These are phyloP conservation scores for Porcisia deanei DNA, from an alignment of 208 protist species.

Conservation along the genomic window DNA sequence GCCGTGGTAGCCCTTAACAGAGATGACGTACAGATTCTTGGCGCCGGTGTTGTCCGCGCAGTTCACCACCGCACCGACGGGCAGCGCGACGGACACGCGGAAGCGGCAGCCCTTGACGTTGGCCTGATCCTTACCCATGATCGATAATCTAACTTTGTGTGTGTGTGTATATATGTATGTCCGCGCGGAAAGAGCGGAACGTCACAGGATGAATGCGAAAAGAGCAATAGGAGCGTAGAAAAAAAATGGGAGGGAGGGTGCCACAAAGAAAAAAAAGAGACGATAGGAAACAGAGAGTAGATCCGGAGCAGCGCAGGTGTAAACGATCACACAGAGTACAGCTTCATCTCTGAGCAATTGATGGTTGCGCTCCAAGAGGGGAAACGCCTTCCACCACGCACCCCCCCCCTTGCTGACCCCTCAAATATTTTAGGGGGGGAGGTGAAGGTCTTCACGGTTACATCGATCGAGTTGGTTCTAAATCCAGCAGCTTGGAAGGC, in stretches of 20 bases:
- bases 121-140: constrained; percentile 90
- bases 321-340: background rate
- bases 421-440: background rate
- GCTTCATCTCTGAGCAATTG: background rate
- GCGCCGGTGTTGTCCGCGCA: constrained; percentile 99
- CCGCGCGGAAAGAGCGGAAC: background rate
- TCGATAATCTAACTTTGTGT: constrained; percentile 41
- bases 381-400: background rate
- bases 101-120: constrained; percentile 97
- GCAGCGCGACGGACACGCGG: constrained; percentile 98
- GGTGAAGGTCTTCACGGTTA: background rate
- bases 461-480: background rate
- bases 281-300: background rate
- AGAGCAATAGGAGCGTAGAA: constrained; percentile 2
- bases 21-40: constrained; percentile 99
- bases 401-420: background rate
- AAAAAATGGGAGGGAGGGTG: constrained; percentile 1
- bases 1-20: constrained; percentile 98
- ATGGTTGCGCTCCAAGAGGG: background rate
- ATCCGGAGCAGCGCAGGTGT: background rate
- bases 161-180: background rate
- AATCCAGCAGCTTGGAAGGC: background rate
- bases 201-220: constrained; percentile 18
- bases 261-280: background rate
- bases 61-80: constrained; percentile 99